Evolutionary conservation across 2,329 filamentous ascomycete species (phyloP), one percentile per base, ranked within the genome.

Genomic region (Alternaria burnsii): DNA sequence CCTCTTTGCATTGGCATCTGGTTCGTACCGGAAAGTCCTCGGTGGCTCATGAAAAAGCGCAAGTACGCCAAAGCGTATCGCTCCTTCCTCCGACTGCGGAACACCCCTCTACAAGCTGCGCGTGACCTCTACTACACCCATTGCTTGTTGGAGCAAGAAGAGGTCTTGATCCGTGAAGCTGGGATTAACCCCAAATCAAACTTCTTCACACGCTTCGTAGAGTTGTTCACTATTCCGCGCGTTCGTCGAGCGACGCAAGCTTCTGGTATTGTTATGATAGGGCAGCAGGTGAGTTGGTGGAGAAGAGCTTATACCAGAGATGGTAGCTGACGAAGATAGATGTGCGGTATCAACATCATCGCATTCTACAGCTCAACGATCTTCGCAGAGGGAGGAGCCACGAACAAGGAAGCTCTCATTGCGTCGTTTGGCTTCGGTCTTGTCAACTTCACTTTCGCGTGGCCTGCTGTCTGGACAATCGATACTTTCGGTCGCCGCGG

Each of bases 211-310:
- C 75, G 79, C 40, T 80, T 81, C 62, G 38, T 84, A 38, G 86
- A 92, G 72, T 74, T 87, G 0, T 90, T 92, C 71, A 90, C 87
- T 11, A 85, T 92, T 58, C 88, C 90, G 1, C 86, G 90, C 47
- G 82, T 91, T 11, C 86, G 89, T 14, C 85, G 89, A 41, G 93
- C 93, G 3, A 94, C 89, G 4, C 83, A 91, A 30, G 92, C 92
- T 6, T 90, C 91, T 1, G 91, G 89, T 65, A 87, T 88, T 1
- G 91, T 94, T 67, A 96, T 96, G 92, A 88, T 88, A 66, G 81
- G 80, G 0, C 87, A 89, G 68, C 87, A 89, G 46, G 46, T 48
- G 24, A 36, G 30, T 14, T 11, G 8, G 30, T 2, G 20, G 4
- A 22, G 8, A 36, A 1, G 3, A 14, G 1, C 8, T 24, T 2